A percentile compares a stretch with the other conserved stretches of the same genome.
Conservation (phyloP, 257 asterid genomes). For the Marsdenia floribunda region DNA sequence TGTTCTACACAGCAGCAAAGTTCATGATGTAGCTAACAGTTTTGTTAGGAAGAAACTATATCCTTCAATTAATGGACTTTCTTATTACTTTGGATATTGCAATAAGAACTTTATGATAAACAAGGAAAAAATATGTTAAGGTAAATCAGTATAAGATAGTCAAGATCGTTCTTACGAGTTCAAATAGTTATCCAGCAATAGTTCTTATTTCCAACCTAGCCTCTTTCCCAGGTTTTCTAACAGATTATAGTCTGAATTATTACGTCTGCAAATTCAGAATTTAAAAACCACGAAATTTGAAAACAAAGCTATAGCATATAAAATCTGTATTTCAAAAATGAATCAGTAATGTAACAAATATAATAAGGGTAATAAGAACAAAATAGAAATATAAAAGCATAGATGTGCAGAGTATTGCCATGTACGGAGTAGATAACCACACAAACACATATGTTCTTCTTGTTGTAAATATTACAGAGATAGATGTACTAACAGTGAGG, state of each 20-base stretch:
- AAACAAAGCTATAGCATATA: neutral
- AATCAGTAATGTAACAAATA: neutral
- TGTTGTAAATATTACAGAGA: neutral
- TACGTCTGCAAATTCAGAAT: neutral
- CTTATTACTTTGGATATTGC: neutral
- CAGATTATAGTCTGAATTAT: neutral
- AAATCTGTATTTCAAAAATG: neutral
- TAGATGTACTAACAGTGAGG: neutral
- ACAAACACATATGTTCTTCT: neutral
- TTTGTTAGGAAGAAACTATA: neutral
- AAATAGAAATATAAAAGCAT: neutral
- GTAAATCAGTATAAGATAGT: neutral
- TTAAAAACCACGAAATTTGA: neutral
- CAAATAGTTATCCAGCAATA: neutral
- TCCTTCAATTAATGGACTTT: neutral
- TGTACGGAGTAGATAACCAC: neutral
- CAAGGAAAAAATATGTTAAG: no score
- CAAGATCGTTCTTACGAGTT: neutral
- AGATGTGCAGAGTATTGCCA: neutral
- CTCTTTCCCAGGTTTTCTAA: neutral
- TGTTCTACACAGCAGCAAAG: neutral
- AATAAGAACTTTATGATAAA: neutral
- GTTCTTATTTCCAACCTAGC: neutral
- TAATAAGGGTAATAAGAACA: neutral
- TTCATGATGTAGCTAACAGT: conserved; percentile 5